Percentiles rank a stretch among this genome's conserved stretches.
These are phyloP conservation scores for Ilex aquifolium DNA, from an alignment of 257 asterid genomes.

Conservation along the genomic window DNA sequence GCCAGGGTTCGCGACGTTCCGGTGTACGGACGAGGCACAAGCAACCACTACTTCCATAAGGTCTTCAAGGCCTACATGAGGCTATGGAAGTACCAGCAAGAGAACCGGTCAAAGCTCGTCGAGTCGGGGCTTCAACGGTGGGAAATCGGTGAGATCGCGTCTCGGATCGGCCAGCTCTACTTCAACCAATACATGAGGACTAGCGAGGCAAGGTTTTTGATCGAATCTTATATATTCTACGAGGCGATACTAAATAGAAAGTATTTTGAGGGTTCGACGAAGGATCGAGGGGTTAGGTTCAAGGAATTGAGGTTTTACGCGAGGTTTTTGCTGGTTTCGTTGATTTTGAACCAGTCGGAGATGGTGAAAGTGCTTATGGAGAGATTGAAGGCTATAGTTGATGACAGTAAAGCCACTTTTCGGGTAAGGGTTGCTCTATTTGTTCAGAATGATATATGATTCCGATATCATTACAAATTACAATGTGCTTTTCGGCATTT, in stretches of 20 bases:
- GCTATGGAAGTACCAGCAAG: conserved; percentile 92
- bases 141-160: conserved; percentile 99
- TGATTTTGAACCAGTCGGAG: conserved; percentile 65
- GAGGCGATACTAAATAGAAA: conserved; percentile 79
- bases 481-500: too few relatives aligned
- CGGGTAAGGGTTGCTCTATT: conserved; percentile 41
- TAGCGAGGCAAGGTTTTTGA: conserved; percentile 82
- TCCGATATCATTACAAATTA: too few relatives aligned
- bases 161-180: conserved; percentile 92
- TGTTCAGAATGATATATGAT: too few relatives aligned
- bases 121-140: conserved; percentile 83
- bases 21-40: conserved; percentile 42
- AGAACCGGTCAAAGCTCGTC: conserved; percentile 59
- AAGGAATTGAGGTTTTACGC: conserved; percentile 95
- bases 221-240: conserved; percentile 84
- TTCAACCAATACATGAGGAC: conserved; percentile 88
- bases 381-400: conserved; percentile 71
- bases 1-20: conserved; percentile 95
- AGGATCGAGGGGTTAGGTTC: conserved; percentile 78
- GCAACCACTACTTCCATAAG: conserved; percentile 57
- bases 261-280: conserved; percentile 74
- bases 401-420: conserved; percentile 64
- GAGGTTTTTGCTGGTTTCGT: conserved; percentile 81
- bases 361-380: conserved; percentile 74
- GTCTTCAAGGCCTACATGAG: conserved; percentile 82